Evolutionary conservation across 106 monocot species (phyloP), one percentile per base, ranked within the genome.

Genomic region (Apostasia ramifera): DNA sequence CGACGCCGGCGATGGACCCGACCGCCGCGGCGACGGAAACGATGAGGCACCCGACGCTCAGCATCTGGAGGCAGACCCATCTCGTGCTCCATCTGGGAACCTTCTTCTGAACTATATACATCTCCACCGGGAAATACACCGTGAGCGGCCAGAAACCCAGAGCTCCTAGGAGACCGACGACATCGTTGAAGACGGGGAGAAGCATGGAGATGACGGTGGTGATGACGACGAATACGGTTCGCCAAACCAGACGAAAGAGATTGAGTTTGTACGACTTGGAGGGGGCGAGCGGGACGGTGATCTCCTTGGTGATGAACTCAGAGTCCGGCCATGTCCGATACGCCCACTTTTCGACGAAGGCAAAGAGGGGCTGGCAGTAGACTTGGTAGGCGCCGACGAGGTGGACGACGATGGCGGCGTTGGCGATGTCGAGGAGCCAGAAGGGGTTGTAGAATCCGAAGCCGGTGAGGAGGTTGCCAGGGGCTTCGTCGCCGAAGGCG

Each of bases 131-230:
- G 72, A 93, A 93, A 73, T 81, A 93, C 4, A 93, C 88, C 6
- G 93, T 86, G 13, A 93, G 67, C 3, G 93, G 89, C 93, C 93
- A 93, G 74, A 88, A 93, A 2, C 81, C 86, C 0, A 88, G 37
- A 0, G 93, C 88, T 3, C 93, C 93, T 40, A 93, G 71, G 13
- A 93, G n/a, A 8, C 88, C 93, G 5, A 86, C 82, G 1, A 93
- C 77, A 56, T 93, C 88, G 76, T 89, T 93, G 81, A 93, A 93
- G 80, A 88, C 88, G 0, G 91, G 91, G 5, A 93, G 66, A 40
- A 86, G 78, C 88, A 93, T 93, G 11, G 93, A 81, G 55, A 89
- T 79, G 15, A 86, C 12, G n/a, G 93, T 89, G 43, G 93, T 81
- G 2, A 67, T 2, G 9, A 86, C 68, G 1, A 93, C 89, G 76